Conservation (phyloP, 331 rosid species). For the Acacia concinna region DNA sequence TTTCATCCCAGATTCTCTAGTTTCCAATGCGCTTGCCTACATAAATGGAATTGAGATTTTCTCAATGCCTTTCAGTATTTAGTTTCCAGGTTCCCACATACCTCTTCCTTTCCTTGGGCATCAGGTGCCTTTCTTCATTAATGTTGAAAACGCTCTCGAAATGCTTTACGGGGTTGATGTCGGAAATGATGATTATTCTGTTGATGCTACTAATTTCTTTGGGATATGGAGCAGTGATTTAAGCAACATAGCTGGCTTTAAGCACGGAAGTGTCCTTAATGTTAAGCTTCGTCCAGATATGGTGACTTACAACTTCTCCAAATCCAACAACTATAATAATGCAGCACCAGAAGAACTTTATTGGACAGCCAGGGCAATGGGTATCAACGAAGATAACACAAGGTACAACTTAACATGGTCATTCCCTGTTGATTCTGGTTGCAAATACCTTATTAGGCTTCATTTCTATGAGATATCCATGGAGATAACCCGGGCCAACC, state of each 20-base stretch:
- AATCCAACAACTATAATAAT: conserved; percentile 11
- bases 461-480: conserved; percentile 52
- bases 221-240: conserved; percentile 32
- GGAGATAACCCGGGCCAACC: not conserved
- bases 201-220: conserved; percentile 20
- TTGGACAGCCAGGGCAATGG: conserved; percentile 34
- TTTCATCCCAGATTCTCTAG: conserved; percentile 28
- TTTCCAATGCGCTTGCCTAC: conserved; percentile 37
- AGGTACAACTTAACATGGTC: conserved; percentile 52
- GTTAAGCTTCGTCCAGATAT: rapidly evolving
- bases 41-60: conserved; percentile 45
- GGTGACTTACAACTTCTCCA: not conserved
- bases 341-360: conserved; percentile 39
- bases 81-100: conserved; percentile 24
- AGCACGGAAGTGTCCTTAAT: conserved; percentile 24
- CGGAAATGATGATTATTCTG: rapidly evolving
- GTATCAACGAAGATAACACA: conserved; percentile 27
- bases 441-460: conserved; percentile 53
- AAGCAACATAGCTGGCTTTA: conserved; percentile 17
- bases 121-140: conserved; percentile 9
- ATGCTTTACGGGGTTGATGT: conserved; percentile 22
- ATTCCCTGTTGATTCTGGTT: conserved; percentile 50
- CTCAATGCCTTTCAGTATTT: conserved; percentile 30
- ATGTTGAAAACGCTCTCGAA: conserved; percentile 37
- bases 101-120: conserved; percentile 36